A percentile compares a stretch with the other conserved stretches of the same genome.
Conservation (phyloP, 495 filamentous ascomycete species). For the Entonaema liquescens region DNA sequence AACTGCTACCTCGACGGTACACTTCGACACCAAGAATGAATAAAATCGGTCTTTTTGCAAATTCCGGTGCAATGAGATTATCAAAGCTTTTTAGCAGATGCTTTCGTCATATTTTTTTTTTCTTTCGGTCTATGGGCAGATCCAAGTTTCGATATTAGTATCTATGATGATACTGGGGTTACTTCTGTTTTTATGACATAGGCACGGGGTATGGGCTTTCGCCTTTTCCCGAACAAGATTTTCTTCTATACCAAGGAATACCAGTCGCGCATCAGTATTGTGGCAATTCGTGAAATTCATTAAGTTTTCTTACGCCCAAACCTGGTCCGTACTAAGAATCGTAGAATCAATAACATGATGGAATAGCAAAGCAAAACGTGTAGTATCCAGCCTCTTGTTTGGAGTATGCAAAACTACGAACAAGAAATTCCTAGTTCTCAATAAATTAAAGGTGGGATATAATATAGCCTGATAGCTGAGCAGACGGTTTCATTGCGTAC, state of each 20-base stretch:
- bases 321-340: not conserved
- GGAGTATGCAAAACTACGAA: too few relatives aligned
- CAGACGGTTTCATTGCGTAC: not conserved
- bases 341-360: not conserved
- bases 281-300: not conserved
- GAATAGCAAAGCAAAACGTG: not conserved
- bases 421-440: too few relatives aligned
- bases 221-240: constrained; percentile 23
- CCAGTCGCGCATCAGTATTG: not conserved
- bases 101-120: not conserved
- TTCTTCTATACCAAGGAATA: constrained; percentile 22
- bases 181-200: constrained; percentile 29
- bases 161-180: constrained; percentile 24
- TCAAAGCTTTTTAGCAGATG: constrained; percentile 7
- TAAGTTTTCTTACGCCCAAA: not conserved
- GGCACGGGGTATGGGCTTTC: constrained; percentile 22
- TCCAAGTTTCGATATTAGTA: constrained; percentile 22
- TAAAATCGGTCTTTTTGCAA: constrained; percentile 1
- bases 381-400: not conserved
- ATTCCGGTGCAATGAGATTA: constrained; percentile 7
- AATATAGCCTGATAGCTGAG: too few relatives aligned
- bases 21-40: constrained; percentile 13
- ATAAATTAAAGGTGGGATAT: not conserved
- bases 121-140: constrained; percentile 25
- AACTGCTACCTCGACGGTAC: constrained; percentile 17